Evolutionary conservation across 2,329 filamentous ascomycete species (phyloP).

Genomic region (Boeremia lycopersici): DNA sequence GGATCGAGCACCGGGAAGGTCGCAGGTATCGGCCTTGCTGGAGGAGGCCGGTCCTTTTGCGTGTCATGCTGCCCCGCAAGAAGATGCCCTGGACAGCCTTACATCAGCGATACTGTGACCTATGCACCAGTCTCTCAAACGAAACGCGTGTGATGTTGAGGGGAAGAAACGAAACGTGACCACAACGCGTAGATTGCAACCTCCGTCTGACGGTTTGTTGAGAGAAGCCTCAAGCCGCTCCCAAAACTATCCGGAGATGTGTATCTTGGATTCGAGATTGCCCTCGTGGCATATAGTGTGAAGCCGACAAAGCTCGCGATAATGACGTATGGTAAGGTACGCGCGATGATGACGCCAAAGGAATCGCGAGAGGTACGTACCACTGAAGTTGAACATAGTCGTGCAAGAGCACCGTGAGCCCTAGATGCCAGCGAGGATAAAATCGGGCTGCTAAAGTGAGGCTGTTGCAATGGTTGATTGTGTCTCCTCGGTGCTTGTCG

Average conservation of each 20-base stretch:
- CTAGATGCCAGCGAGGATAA: not conserved
- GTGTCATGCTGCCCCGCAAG: slow-evolving; percentile 49
- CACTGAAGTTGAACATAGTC: slow-evolving; percentile 47
- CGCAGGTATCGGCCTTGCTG: slow-evolving; percentile 56
- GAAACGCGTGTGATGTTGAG: slow-evolving; percentile 37
- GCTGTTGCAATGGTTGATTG: slow-evolving; percentile 8
- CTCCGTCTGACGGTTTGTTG: slow-evolving; percentile 1
- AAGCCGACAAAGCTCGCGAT: not conserved
- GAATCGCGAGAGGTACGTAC: slow-evolving; percentile 32
- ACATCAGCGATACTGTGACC: slow-evolving; percentile 38
- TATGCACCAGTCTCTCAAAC: slow-evolving; percentile 31
- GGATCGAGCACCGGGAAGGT: slow-evolving; percentile 58
- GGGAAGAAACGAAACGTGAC: slow-evolving; percentile 20
- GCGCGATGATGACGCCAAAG: not conserved
- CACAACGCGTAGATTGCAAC: slow-evolving; percentile 24
- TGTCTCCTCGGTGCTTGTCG: slow-evolving; percentile 12
- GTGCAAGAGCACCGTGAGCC: slow-evolving; percentile 1
- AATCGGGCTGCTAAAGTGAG: slow-evolving; percentile 5
- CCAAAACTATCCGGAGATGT: not conserved
- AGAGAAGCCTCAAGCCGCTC: not conserved
- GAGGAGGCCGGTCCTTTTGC: slow-evolving; percentile 53
- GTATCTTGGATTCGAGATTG: not conserved
- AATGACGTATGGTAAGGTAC: slow-evolving; percentile 12
- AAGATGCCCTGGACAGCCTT: slow-evolving; percentile 39
- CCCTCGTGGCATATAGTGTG: not conserved